Conservation (phyloP, 2,329 filamentous ascomycete species). For the Calonectria pseudoreteaudii region DNA sequence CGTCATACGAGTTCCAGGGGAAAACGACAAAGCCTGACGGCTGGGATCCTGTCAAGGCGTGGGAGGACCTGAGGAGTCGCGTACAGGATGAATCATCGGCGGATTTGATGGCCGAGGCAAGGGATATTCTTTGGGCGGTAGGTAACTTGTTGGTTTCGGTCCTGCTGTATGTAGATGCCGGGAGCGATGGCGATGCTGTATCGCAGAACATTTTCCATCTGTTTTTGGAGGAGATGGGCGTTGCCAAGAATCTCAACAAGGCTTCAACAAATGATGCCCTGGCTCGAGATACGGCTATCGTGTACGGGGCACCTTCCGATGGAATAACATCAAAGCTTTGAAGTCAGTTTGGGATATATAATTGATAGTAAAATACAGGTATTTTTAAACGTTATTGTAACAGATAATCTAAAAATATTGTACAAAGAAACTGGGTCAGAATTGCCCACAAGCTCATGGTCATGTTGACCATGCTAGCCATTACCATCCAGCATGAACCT, state of each 20-base stretch:
- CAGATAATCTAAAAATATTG: neutral
- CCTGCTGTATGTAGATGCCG: constrained; percentile 56
- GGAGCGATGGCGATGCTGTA: constrained; percentile 50
- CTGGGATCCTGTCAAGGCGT: constrained; percentile 49
- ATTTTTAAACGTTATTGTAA: neutral
- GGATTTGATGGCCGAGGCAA: constrained; percentile 59
- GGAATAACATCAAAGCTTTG: constrained; percentile 39
- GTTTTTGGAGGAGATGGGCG: constrained; percentile 49
- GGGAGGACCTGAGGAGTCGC: constrained; percentile 53
- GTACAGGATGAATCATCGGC: constrained; percentile 50
- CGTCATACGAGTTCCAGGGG: constrained; percentile 39
- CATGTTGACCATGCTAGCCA: neutral
- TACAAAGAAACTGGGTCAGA: neutral
- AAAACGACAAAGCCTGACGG: constrained; percentile 37
- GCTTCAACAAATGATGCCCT: constrained; percentile 42
- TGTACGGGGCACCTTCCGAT: constrained; percentile 47
- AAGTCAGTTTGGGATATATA: constrained; percentile 1
- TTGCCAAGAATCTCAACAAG: constrained; percentile 31
- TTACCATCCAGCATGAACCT: neutral
- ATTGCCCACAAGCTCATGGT: neutral
- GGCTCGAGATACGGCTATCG: constrained; percentile 47
- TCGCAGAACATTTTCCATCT: constrained; percentile 54
- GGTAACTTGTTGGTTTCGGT: constrained; percentile 58
- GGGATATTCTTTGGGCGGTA: constrained; percentile 56
- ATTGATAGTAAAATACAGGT: neutral